A percentile compares a stretch with the other conserved stretches of the same genome.
Conservation (phyloP, 2,329 filamentous ascomycete genomes). For the Tolypocladium endophyticum region DNA sequence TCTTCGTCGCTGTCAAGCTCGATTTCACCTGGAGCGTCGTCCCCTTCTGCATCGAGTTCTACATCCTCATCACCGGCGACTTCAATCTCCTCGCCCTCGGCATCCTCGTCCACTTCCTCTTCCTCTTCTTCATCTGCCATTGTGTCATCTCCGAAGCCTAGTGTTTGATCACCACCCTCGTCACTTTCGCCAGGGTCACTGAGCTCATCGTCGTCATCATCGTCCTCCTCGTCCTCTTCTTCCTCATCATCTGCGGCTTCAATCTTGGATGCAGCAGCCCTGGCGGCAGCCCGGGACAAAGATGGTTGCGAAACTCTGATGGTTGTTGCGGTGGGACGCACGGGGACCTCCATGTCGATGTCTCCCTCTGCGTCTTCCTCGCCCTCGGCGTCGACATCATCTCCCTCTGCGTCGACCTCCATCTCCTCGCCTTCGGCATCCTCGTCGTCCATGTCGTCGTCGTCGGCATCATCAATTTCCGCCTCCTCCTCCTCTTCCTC, state of each 20-base stretch:
- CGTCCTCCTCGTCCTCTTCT: conserved; percentile 35
- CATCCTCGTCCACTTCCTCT: conserved; percentile 25
- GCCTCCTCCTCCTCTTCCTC: conserved; percentile 31
- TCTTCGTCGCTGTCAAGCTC: conserved; percentile 32
- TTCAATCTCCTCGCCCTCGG: conserved; percentile 34
- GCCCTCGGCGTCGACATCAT: conserved; percentile 34
- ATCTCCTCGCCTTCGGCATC: conserved; percentile 31
- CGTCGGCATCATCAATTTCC: conserved; percentile 30
- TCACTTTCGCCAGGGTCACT: conserved; percentile 44
- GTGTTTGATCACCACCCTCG: conserved; percentile 23
- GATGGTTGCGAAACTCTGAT: conserved; percentile 38
- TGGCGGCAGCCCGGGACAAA: conserved; percentile 21
- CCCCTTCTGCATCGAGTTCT: conserved; percentile 28
- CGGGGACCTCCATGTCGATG: conserved; percentile 32
- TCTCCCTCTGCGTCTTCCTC: conserved; percentile 35
- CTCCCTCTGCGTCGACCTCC: conserved; percentile 34
- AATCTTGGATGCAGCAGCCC: conserved; percentile 20
- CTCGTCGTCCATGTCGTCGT: conserved; percentile 24
- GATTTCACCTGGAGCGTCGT: conserved; percentile 24
- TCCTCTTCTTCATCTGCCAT: conserved; percentile 29
- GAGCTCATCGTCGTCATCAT: conserved; percentile 44
- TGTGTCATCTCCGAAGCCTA: conserved; percentile 32
- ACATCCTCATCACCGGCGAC: conserved; percentile 30
- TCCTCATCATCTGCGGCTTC: conserved; percentile 33
- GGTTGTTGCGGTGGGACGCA: conserved; percentile 20